Base-by-base conservation (phyloP, 1,284 basidiomycete genomes). In the Ceratobasidium sp. region DNA sequence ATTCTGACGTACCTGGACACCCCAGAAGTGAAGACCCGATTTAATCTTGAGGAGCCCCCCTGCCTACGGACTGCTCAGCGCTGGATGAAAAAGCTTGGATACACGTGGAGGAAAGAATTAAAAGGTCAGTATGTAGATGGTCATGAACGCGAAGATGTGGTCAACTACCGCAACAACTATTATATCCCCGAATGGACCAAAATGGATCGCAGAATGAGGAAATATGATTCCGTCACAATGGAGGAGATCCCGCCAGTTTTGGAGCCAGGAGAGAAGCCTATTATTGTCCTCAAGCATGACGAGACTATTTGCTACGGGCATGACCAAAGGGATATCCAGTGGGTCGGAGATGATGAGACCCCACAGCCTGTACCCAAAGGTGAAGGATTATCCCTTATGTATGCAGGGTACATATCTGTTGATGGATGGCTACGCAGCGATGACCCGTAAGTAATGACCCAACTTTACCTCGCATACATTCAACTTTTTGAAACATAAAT, bases 201-300 rank as follows among this genome's bases (percentile, higher is more conserved):
- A 46, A 72, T 71, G 46, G 69, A 73, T 42, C 67, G 60, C 27
- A 39, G 62, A 33, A 73, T 73, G 70, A 30, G 60, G 8, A 64
- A 44, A 25, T 73, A 69, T 42, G 30, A 62, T 71, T 53, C 39
- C 11, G 30, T 49, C 6, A 49, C 44, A 72, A 64, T 74, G 74
- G 58, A 60, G 57, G 16, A n/a, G 16, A 16, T 46, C 42, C 27
- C 72, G 72, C 54, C 29, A 14, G 30, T 13, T 14, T 54, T 54
- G 9, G 52, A 44, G n/a, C 30, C 23, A 14, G 47, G 47, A 19
- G 58, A 62, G 30, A 29, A n/a, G 21, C 13, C 29, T n/a, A 33
- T 68, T 47, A 41, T 57, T 7, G 54, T 47, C 1, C 56, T 50
- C 41, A 56, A 56, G 16, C 64, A 67, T 19, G 52, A 67, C 42